A percentile compares a stretch with the other conserved stretches of the same genome.
Conservation (phyloP, 108 stramenopile species). For the Parmales sp. region DNA sequence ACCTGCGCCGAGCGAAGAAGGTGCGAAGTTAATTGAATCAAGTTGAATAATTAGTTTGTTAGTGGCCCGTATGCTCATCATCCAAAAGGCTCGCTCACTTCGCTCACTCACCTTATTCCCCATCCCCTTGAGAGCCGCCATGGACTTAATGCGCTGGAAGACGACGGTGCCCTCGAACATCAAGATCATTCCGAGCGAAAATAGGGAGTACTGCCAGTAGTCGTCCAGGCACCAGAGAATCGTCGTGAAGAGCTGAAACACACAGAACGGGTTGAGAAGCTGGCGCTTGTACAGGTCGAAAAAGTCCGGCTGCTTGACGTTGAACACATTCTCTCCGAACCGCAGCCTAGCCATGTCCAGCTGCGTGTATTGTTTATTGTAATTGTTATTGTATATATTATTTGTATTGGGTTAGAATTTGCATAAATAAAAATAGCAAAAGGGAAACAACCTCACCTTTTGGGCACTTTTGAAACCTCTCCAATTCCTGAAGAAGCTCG, state of each 20-base stretch:
- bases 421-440: too few species aligned
- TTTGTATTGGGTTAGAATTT: too few species aligned
- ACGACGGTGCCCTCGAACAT: slow-evolving; percentile 87
- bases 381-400: too few species aligned
- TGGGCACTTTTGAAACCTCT: slow-evolving; percentile 36
- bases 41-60: slow-evolving; percentile 31
- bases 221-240: slow-evolving; percentile 90
- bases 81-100: background rate
- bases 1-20: slow-evolving; percentile 29
- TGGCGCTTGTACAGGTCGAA: slow-evolving; percentile 85
- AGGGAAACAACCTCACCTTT: too few species aligned
- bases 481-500: slow-evolving; percentile 57
- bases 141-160: slow-evolving; percentile 60
- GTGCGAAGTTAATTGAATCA: slow-evolving; percentile 30
- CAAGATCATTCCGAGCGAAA: slow-evolving; percentile 86
- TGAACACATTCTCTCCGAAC: slow-evolving; percentile 79
- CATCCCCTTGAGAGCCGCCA: slow-evolving; percentile 60
- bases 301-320: slow-evolving; percentile 76
- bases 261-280: slow-evolving; percentile 78
- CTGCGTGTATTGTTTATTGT: background rate
- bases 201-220: slow-evolving; percentile 84
- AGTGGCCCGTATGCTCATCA: background rate
- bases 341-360: slow-evolving; percentile 51
- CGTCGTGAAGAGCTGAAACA: slow-evolving; percentile 85
- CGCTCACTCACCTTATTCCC: too few species aligned